Percentiles rank a stretch among this genome's conserved stretches.
These are phyloP conservation scores for Trichophyton benhamiae DNA, from an alignment of 2,329 filamentous ascomycete genomes.

Conservation along the genomic window DNA sequence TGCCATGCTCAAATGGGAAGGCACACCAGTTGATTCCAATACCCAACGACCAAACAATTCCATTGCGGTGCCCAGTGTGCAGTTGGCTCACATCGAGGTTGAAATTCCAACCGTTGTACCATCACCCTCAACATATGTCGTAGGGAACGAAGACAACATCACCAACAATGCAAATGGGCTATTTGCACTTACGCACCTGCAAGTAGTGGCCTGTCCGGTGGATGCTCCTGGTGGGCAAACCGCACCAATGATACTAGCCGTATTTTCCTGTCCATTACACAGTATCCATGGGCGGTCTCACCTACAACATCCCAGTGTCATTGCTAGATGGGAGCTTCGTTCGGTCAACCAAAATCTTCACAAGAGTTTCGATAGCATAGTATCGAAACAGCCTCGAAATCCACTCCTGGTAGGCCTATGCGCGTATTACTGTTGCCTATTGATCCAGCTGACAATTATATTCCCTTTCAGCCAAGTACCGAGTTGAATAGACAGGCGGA, in stretches of 20 bases:
- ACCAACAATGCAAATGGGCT: constrained; percentile 19
- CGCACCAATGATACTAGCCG: constrained; percentile 46
- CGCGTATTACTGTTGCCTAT: not conserved
- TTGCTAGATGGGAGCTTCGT: constrained; percentile 70
- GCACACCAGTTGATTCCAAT: constrained; percentile 25
- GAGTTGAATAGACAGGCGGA: constrained; percentile 55
- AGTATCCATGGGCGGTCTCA: constrained; percentile 43
- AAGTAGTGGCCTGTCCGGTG: constrained; percentile 55
- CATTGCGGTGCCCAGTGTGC: constrained; percentile 28
- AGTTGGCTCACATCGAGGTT: constrained; percentile 27
- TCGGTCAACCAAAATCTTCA: constrained; percentile 57
- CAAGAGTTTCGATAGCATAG: constrained; percentile 64
- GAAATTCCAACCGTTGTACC: constrained; percentile 25
- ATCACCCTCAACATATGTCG: constrained; percentile 16
- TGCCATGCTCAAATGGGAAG: constrained; percentile 61
- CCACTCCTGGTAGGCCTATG: constrained; percentile 24
- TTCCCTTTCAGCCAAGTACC: constrained; percentile 30
- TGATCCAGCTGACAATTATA: not conserved
- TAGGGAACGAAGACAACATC: constrained; percentile 18
- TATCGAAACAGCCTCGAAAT: constrained; percentile 48
- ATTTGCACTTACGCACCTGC: constrained; percentile 60
- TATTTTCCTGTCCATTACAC: constrained; percentile 52
- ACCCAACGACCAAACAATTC: constrained; percentile 13
- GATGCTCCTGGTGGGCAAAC: constrained; percentile 46
- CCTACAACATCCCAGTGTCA: constrained; percentile 55